These are phyloP conservation scores for Wickerhamomyces sydowiorum DNA, from an alignment of 805 yeast species.

Conservation along the genomic window DNA sequence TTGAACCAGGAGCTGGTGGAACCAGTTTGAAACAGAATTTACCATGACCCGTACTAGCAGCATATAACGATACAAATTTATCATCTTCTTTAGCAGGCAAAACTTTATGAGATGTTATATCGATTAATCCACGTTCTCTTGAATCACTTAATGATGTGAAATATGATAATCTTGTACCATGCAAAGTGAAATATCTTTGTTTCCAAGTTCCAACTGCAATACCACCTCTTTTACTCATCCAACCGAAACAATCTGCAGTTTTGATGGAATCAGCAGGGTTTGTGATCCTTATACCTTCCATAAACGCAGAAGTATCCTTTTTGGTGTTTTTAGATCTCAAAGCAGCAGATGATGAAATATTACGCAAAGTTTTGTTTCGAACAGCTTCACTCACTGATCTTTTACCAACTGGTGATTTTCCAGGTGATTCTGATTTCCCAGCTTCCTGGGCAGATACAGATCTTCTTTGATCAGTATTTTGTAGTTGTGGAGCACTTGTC, in stretches of 20 bases:
- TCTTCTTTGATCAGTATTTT: constrained; percentile 35
- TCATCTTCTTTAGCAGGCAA: constrained; percentile 81
- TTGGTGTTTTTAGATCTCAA: constrained; percentile 36
- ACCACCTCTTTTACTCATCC: constrained; percentile 94
- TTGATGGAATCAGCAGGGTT: constrained; percentile 75
- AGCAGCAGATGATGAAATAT: constrained; percentile 45
- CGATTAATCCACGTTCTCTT: constrained; percentile 88
- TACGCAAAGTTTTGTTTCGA: constrained; percentile 45
- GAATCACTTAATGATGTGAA: constrained; percentile 73
- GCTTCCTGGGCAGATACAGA: constrained; percentile 46
- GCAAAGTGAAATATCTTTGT: constrained; percentile 74
- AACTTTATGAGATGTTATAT: constrained; percentile 91
- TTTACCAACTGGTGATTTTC: constrained; percentile 24
- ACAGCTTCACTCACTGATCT: constrained; percentile 46
- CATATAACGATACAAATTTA: constrained; percentile 77
- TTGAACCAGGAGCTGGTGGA: constrained; percentile 97
- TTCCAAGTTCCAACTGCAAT: constrained; percentile 89
- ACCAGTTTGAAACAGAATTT: constrained; percentile 84
- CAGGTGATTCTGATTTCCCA: constrained; percentile 11
- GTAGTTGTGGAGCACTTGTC: constrained; percentile 5
- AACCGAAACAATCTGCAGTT: constrained; percentile 77
- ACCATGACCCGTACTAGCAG: constrained; percentile 93
- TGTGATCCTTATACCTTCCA: constrained; percentile 78
- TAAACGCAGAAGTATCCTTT: constrained; percentile 70
- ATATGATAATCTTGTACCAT: constrained; percentile 90